Base-by-base conservation (phyloP, 345 rosid genomes). In the Citrus mangshanensis region DNA sequence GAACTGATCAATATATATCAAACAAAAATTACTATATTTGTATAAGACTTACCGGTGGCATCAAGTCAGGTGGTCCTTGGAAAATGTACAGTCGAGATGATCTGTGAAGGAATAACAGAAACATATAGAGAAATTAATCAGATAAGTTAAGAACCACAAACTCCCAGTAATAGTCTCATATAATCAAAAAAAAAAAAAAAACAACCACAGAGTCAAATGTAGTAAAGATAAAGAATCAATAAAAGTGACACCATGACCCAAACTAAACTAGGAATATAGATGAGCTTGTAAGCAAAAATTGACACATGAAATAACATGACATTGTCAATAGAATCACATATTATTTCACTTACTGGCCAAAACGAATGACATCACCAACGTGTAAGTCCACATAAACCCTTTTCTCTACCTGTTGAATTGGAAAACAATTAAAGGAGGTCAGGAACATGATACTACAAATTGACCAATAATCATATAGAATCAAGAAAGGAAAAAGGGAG, bases 341-440 rank as follows among this genome's bases (percentile, higher is more conserved):
- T 54, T 63, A 65, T 73, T 49, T 28, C 54, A 89, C 98, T 86
- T 82, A 92, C 98, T 87, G 87, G 87, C 99, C 99, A 87, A 96
- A 96, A 10, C 95, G 97, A 78, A 93, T 86, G 80, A 94, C 93
- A 86, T 92, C 98, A 78, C 99, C 98, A 78, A 94, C 98, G 73
- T 82, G 89, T 79, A 94, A 83, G 79, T 92, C 93, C 76, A 89
- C 92, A 78, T 88, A 89, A 83, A 85, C 87, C 59, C 82, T 84
- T 86, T 83, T 87, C 75, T 92, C 86, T 72, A 91, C 92, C 98
- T 94, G 84, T 59, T 63, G 67, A 72, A 78, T 72, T 72, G 77
- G 27, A 49, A 64, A 58, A 22, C 32, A 25, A 56, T 27, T 27
- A 24, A 38, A 73, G 25, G 16, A 8, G 6, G 32, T 46, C 28